Conservation (phyloP, 1,284 basidiomycete genomes). For the Ganoderma meredithae region DNA sequence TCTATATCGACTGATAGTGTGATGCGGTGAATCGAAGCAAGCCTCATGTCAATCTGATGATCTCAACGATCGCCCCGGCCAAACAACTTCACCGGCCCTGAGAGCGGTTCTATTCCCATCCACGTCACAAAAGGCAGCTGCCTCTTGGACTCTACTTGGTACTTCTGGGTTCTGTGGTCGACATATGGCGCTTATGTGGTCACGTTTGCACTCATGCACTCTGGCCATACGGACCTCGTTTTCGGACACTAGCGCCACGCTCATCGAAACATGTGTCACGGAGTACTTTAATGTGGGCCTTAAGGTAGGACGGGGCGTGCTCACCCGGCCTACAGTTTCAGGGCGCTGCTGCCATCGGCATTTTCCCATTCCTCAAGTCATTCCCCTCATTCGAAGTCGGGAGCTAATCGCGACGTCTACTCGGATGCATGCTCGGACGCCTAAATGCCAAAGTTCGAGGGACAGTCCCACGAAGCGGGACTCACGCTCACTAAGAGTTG, state of each 20-base stretch:
- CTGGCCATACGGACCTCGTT: background rate
- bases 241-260: background rate
- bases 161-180: no score
- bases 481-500: no score
- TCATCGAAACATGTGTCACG: background rate
- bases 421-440: no score
- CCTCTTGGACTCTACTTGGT: background rate
- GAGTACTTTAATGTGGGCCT: background rate
- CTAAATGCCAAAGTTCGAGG: no score
- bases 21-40: background rate
- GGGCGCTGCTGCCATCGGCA: background rate
- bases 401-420: no score
- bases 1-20: background rate
- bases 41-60: background rate
- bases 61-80: background rate
- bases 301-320: background rate
- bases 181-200: no score
- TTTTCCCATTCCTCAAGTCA: background rate
- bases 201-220: no score
- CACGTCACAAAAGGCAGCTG: background rate
- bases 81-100: background rate
- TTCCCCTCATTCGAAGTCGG: background rate
- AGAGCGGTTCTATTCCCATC: background rate
- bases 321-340: no score
- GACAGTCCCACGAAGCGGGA: no score